Percentiles rank a stretch among this genome's conserved stretches.
These are phyloP conservation scores for Nothophoma quercina DNA, from an alignment of 2,329 filamentous ascomycete species.

Conservation along the genomic window DNA sequence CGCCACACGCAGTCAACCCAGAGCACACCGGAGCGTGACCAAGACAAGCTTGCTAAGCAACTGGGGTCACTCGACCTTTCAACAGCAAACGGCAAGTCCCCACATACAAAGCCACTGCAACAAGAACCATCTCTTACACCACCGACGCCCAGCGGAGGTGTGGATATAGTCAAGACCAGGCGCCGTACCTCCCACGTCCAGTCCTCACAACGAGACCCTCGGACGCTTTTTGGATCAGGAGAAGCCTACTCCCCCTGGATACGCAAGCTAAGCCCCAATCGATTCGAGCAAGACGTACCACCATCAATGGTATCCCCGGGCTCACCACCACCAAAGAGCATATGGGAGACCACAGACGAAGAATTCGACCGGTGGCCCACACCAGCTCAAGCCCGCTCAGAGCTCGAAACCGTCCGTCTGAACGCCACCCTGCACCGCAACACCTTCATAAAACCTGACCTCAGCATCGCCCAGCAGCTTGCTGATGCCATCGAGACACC, in stretches of 20 bases:
- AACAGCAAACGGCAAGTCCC: background rate
- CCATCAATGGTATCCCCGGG: background rate
- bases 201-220: conserved; percentile 1
- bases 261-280: conserved; percentile 7
- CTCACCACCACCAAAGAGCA: conserved; percentile 7
- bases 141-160: background rate
- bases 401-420: conserved; percentile 1
- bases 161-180: background rate
- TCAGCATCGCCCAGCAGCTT: conserved; percentile 2
- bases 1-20: background rate
- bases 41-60: background rate
- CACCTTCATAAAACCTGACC: background rate
- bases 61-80: background rate
- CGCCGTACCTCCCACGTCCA: background rate
- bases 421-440: conserved; percentile 11
- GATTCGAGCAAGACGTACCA: conserved; percentile 4
- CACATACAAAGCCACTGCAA: background rate
- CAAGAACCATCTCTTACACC: background rate
- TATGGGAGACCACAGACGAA: conserved; percentile 25
- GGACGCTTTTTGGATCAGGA: conserved; percentile 2
- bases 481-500: conserved; percentile 1
- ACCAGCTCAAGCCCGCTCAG: background rate
- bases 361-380: conserved; percentile 23
- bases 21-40: background rate
- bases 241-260: conserved; percentile 15